Evolutionary conservation across 1,139 yeast genomes (phyloP), one percentile per base, ranked within the genome.

Genomic region (Meyerozyma elateridarum): DNA sequence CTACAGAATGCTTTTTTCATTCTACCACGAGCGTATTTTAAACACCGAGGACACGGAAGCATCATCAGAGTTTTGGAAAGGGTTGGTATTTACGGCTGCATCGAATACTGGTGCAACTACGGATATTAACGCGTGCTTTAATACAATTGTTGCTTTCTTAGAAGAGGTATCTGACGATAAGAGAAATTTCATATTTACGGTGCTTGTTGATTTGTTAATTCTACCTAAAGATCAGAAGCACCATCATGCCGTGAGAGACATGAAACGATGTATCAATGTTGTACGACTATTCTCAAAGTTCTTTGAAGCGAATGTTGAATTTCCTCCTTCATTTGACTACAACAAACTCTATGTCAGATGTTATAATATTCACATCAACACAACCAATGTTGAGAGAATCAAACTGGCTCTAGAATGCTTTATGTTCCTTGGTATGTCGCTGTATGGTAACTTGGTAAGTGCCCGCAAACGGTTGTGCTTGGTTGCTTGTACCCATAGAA

Each of bases 51-150:
- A 34, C 2, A 30, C 38, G 13, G 30, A 29, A 0, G 35, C 50
- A 0, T 48, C 61, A 1, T 17, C 36, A 2, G 68, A 61, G 33
- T 75, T 81, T 40, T 70, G 80, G 76, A 66, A 54, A 44, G 89
- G 91, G 0, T 59, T 69, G 30, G 52, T 66, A 0, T 67, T 70
- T 38, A 68, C 79, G n/a, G 67, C 70, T 7, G 93, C 88, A 3
- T 81, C 87, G 0, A 42, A 65, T 8, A 70, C 76, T 16, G 79
- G 84, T 0, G 65, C 75, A 8, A 73, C 70, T 30, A 44, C 54
- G 2, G 63, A 75, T 11, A 61, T 79, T 4, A 64, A 68, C 22
- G 50, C 56, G 4, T 62, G 82, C 0, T 56, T 77, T 15, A 55
- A 53, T 14, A 53, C 69, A 4, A 61, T 80, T 27, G 42, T 76